Evolutionary conservation across 176 grass and related monocot species (phyloP).

Genomic region (Musa troglodytarum): DNA sequence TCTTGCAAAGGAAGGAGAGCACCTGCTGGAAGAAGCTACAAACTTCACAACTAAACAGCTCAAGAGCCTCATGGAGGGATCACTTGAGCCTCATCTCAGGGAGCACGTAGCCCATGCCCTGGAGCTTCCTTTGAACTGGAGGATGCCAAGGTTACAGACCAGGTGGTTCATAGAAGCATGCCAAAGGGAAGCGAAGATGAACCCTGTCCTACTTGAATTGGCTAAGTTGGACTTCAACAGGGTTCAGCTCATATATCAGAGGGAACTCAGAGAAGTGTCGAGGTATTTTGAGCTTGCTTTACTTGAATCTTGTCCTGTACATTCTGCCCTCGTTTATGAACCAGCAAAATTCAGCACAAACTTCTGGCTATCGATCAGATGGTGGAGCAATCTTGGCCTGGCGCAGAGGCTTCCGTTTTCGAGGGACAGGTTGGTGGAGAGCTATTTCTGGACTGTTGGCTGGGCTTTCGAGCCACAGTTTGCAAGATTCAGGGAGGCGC

Average conservation of each 20-base stretch:
- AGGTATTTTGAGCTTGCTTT: neutral
- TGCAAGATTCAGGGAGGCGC: too few species aligned
- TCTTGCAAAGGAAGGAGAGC: neutral
- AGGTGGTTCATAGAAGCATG: constrained; percentile 2
- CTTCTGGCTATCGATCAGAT: neutral
- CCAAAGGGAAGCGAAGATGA: neutral
- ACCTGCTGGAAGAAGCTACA: neutral
- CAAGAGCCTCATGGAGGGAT: neutral
- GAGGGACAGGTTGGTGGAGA: constrained; percentile 23
- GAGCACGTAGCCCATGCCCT: neutral
- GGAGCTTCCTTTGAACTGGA: constrained; percentile 3
- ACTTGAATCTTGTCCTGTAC: too few species aligned
- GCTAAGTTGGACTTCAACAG: constrained; percentile 5
- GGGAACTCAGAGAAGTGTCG: neutral
- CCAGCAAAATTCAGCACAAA: too few species aligned
- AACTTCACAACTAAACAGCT: neutral
- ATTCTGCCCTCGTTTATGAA: too few species aligned
- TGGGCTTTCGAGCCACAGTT: too few species aligned
- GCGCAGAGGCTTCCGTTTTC: neutral
- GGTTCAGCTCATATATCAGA: neutral
- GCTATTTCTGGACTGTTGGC: too few species aligned
- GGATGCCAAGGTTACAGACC: constrained; percentile 1
- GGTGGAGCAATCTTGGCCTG: constrained; percentile 15
- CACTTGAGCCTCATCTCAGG: neutral
- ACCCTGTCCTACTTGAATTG: neutral